Evolutionary conservation across 2,329 filamentous ascomycete species (phyloP), one percentile per base, ranked within the genome.

Genomic region (Aspergillus sp.): DNA sequence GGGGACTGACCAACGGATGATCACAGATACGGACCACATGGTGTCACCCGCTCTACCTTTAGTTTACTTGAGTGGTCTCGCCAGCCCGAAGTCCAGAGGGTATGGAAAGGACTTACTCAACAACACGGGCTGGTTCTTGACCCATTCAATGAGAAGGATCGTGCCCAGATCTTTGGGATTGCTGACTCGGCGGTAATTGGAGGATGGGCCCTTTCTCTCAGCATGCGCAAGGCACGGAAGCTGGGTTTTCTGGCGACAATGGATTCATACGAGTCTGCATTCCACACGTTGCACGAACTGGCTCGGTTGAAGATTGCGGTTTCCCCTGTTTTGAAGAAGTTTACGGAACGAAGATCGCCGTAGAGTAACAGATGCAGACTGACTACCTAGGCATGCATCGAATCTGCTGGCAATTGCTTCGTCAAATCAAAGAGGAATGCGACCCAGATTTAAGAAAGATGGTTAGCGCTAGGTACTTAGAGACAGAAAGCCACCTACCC

Each of bases 121-220:
- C 59, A 68, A 51, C 57, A 77, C 45, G 56, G 62, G 2, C 53
- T 78, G 8, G 58, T 60, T 5, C 52, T 66, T 30, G 65, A 68
- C 43, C 65, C 67, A 12, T 65, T 76, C n/a, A n/a, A n/a, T n/a
- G n/a, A n/a, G 29, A 63, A 65, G 42, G 69, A 74, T 34, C 56
- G 72, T 11, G 70, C 72, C 30, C 65, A 67, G 2, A 63, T 74
- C 32, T 76, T 76, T 41, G 61, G 64, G n/a, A 73, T 77, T 45
- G 62, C 69, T 4, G 73, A 77, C 51, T 60, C 59, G 27, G 58
- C 65, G 30, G 46, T 74, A 44, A 53, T 61, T 33, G 57, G 63
- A 12, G 42, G 56, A 3, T 57, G 51, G 1, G 50, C 46, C 34
- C 56, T 62, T 41, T 61, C 47, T 53, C 56, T 62, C 39, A 62